Evolutionary conservation across 768 basidiomycete species (phyloP), one percentile per base, ranked within the genome.

Genomic region (Botryobasidium botryosum): DNA sequence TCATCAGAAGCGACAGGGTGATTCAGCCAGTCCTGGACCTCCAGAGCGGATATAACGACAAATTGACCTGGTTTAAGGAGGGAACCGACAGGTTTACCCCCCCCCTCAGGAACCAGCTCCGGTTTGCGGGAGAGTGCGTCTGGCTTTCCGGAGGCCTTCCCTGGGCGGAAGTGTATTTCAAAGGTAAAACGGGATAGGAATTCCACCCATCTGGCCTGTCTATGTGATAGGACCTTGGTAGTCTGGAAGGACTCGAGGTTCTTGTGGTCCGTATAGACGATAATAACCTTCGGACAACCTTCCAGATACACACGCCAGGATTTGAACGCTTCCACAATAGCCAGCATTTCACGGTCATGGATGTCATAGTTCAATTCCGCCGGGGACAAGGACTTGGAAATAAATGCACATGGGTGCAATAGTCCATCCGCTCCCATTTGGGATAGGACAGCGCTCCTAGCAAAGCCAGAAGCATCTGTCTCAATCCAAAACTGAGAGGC

Each of bases 391-490:
- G 17, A 35, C 5, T 26, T 10, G 10, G 46, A 47, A 43, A 17
- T 8, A 43, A 49, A 57, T 7, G 48, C 51, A 21, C 56, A 35
- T 6, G 57, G 57, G 24, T 51, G 52, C 2, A 40, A 17, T 5
- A 39, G 6, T 1, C 35, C 37, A 27, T 47, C 40, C 5, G 21
- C 6, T 32, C 40, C 40, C 3, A 26, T 15, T 44, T 57, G 58
- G 2, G 47, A 51, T 1, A 59, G 33, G 10, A 59, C 44, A 15
- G 15, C 48, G 5, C 44, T 50, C 20, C 51, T 42, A 18, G 53
- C 56, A 43, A 35, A 57, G 36, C 50, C 45, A 13, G 58, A 59
- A 21, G 58, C 57, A 38, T 59, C 58, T 12, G 55, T 57, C 29
- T 54, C 45, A 7, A 59, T 17, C 6, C 7, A 6, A 7, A 7